These are phyloP conservation scores for Aspergillus fumigatus DNA, from an alignment of 2,329 filamentous ascomycete species.

Conservation along the genomic window DNA sequence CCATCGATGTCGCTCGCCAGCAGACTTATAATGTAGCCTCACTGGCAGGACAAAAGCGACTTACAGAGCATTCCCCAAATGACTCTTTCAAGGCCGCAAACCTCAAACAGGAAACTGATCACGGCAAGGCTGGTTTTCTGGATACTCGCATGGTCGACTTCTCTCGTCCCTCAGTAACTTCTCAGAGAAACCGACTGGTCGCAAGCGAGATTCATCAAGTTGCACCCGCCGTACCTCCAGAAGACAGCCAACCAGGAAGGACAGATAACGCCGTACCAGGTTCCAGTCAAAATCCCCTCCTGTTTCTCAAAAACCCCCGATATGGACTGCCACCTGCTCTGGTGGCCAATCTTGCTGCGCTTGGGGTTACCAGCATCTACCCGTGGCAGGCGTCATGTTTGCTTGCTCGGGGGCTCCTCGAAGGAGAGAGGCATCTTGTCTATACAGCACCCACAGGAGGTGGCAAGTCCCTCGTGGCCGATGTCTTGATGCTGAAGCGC, in stretches of 20 bases:
- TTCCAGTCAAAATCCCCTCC: conserved; percentile 39
- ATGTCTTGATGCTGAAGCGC: conserved; percentile 67
- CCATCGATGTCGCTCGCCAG: conserved; percentile 39
- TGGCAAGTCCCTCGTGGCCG: conserved; percentile 70
- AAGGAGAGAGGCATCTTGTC: conserved; percentile 65
- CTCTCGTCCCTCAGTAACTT: conserved; percentile 23
- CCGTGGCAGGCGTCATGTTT: conserved; percentile 76
- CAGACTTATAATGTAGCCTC: conserved; percentile 38
- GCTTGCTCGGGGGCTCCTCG: conserved; percentile 60
- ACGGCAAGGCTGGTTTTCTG: not conserved
- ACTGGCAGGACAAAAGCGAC: conserved; percentile 49
- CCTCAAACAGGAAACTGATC: conserved; percentile 1
- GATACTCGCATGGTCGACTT: conserved; percentile 22
- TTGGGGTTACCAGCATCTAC: conserved; percentile 71
- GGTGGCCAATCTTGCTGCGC: conserved; percentile 58
- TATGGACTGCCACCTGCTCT: conserved; percentile 61
- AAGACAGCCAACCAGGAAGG: conserved; percentile 15
- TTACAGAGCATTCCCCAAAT: conserved; percentile 20
- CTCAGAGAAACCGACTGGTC: conserved; percentile 34
- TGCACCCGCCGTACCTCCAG: conserved; percentile 13
- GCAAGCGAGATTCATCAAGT: conserved; percentile 32
- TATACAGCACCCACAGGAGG: conserved; percentile 76
- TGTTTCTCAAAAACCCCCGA: conserved; percentile 58
- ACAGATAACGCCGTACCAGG: conserved; percentile 51
- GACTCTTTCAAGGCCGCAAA: conserved; percentile 7